phyloP scores from a whole-genome alignment of 2,329 filamentous ascomycete species.

The Aspergillus sclerotialis region DNA sequence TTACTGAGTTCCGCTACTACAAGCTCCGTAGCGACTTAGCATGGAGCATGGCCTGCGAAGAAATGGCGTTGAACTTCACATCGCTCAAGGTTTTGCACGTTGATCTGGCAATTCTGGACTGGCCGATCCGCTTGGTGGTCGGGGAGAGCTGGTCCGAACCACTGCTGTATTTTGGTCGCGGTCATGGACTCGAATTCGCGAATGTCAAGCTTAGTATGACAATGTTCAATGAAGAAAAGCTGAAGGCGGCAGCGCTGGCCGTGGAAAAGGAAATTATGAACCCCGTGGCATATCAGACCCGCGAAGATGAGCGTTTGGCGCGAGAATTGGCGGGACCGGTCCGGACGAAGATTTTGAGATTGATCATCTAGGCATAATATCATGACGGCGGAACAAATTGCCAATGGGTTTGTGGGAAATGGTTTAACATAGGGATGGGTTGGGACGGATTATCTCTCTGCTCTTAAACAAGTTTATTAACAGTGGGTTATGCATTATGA shows the following conservation, averaged over 20 bases:
- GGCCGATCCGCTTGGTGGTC: constrained; percentile 12
- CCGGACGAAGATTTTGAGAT: constrained; percentile 9
- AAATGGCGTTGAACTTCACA: constrained; percentile 5
- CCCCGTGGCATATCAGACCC: constrained; percentile 7
- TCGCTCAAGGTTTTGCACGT: constrained; percentile 12
- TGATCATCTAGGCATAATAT: constrained; percentile 7
- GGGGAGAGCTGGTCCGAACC: constrained; percentile 17
- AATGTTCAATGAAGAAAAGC: constrained; percentile 6
- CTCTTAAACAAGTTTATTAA: too few species aligned
- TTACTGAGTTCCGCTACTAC: constrained; percentile 7
- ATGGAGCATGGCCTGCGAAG: constrained; percentile 12
- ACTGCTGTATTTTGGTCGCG: constrained; percentile 8
- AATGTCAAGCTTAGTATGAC: constrained; percentile 9
- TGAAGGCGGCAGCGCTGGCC: constrained; percentile 7
- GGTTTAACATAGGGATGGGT: too few species aligned
- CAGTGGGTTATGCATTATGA: too few species aligned
- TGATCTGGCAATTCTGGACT: constrained; percentile 11
- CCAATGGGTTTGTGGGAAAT: too few species aligned
- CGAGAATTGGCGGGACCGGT: constrained; percentile 7
- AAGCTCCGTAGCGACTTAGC: constrained; percentile 15
- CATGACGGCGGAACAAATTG: too few species aligned
- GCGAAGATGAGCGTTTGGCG: constrained; percentile 12
- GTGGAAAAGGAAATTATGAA: constrained; percentile 15
- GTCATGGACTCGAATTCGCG: constrained; percentile 8
- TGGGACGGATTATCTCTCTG: too few species aligned